Evolutionary conservation across 495 filamentous ascomycete genomes (phyloP).

Genomic region (Trichoderma parareesei): DNA sequence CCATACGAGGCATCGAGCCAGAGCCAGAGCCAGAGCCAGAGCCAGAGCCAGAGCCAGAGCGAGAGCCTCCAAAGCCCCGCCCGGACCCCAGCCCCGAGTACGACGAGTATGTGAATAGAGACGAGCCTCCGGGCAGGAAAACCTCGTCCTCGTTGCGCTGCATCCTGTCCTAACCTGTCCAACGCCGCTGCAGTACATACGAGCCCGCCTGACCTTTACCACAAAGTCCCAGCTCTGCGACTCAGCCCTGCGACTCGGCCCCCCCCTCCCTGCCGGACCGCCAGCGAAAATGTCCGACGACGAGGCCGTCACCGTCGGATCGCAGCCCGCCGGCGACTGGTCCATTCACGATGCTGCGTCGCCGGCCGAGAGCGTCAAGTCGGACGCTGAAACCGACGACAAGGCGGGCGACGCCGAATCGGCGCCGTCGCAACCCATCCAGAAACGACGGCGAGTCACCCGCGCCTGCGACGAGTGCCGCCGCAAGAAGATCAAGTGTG

Average conservation of each 20-base stretch:
- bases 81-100: neutral
- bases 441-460: constrained; percentile 84
- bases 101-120: too few species aligned
- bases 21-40: too few species aligned
- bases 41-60: too few species aligned
- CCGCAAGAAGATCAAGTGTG: constrained; percentile 97
- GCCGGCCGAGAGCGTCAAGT: constrained; percentile 24
- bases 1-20: neutral
- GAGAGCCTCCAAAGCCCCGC: neutral
- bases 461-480: constrained; percentile 94
- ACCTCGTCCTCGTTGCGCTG: neutral
- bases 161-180: too few species aligned
- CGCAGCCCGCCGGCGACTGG: constrained; percentile 16
- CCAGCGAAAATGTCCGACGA: constrained; percentile 27
- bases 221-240: neutral
- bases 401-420: constrained; percentile 17
- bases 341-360: constrained; percentile 26
- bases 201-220: neutral
- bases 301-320: constrained; percentile 18
- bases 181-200: neutral
- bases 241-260: constrained; percentile 12
- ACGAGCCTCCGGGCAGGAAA: neutral
- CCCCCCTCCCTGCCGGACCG: constrained; percentile 15
- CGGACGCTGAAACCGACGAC: constrained; percentile 17
- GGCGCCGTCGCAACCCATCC: constrained; percentile 48